A percentile compares a stretch with the other conserved stretches of the same genome.
Evolutionary conservation across 495 filamentous ascomycete species (phyloP).

Genomic region (Aspergillus heteromorphus): DNA sequence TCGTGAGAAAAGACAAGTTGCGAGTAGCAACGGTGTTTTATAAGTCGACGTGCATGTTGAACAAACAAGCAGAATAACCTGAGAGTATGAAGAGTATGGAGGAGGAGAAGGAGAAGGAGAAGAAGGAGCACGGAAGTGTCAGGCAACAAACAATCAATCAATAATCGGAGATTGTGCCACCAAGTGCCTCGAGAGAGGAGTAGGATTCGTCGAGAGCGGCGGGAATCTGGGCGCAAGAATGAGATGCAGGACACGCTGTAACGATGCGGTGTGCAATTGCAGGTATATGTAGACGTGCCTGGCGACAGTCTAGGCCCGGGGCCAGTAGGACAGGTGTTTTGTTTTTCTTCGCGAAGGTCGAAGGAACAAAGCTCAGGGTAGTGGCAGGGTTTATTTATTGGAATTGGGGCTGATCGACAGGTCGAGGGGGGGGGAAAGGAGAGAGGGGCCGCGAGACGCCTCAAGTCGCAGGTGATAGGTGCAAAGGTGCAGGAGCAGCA

Average conservation of each 20-base stretch:
- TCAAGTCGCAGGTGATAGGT: slow-evolving; percentile 9
- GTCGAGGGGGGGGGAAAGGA: slow-evolving; percentile 10
- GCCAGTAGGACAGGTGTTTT: not conserved
- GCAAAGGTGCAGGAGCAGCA: too few relatives aligned
- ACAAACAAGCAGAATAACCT: slow-evolving; percentile 7
- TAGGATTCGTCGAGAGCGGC: slow-evolving; percentile 1
- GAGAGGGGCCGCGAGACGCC: slow-evolving; percentile 2
- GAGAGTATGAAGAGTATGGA: slow-evolving; percentile 10
- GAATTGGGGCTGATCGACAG: slow-evolving; percentile 11
- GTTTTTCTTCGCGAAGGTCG: not conserved
- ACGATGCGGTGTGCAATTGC: slow-evolving; percentile 1
- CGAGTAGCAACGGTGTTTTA: slow-evolving; percentile 21
- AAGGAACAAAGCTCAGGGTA: not conserved
- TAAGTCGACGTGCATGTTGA: slow-evolving; percentile 37
- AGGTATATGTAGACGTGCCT: slow-evolving; percentile 3
- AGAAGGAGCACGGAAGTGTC: too few relatives aligned
- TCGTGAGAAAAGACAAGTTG: slow-evolving; percentile 19
- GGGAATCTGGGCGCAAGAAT: not conserved
- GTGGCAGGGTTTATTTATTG: not conserved
- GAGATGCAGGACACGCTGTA: slow-evolving; percentile 2
- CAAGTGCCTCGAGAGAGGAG: not conserved
- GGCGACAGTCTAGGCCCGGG: not conserved
- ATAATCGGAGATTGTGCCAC: slow-evolving; percentile 3
- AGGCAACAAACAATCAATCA: slow-evolving; percentile 5
- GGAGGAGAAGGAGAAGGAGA: not conserved